Evolutionary conservation across 805 yeast species (phyloP), one percentile per base, ranked within the genome.

Genomic region (Debaryomyces castellii): DNA sequence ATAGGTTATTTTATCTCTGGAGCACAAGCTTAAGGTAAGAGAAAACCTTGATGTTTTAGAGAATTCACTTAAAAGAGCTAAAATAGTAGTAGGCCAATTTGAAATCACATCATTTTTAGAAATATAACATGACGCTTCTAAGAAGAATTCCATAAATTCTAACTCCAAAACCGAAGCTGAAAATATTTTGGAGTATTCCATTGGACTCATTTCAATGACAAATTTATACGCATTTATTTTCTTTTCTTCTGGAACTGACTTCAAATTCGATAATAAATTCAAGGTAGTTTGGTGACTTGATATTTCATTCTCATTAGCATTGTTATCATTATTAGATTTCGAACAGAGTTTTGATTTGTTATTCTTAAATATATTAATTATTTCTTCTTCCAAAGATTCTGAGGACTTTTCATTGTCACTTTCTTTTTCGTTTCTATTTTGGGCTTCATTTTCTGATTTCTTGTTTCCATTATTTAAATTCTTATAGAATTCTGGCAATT

Each of bases 141-240:
- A 40, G 45, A 67, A 74, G 47, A 78, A 74, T n/a, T 64, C 65
- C 6, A 82, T 58, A 47, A 77, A 71, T 10, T 72, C 76, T 0
- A 74, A 52, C 32, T 82, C 87, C 1, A 82, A 57, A 1, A 83
- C 83, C 8, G 75, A 68, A 3, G 54, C 44, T 6, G 57, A 52
- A 45, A 77, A 81, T 2, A 75, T 48, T 9, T 54, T 52, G 1
- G 48, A 14, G 33, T 69, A 66, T 1, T 58, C 55, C 0, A 47
- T 38, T 0, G 64, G 39, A 1, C 62, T 48, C 1, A 77, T 30
- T 2, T 47, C 42, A 4, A 78, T 47, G 1, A 77, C 63, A 47
- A 71, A 75, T 10, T 51, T 39, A 44, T 72, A 76, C 2, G 76
- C 73, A 3, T 50, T 50, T 1, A 37, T 45, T 44, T 54, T 67